A percentile compares a stretch with the other conserved stretches of the same genome.
Conservation (phyloP, 1,284 basidiomycete genomes). For the Sporisorium exsertum region DNA sequence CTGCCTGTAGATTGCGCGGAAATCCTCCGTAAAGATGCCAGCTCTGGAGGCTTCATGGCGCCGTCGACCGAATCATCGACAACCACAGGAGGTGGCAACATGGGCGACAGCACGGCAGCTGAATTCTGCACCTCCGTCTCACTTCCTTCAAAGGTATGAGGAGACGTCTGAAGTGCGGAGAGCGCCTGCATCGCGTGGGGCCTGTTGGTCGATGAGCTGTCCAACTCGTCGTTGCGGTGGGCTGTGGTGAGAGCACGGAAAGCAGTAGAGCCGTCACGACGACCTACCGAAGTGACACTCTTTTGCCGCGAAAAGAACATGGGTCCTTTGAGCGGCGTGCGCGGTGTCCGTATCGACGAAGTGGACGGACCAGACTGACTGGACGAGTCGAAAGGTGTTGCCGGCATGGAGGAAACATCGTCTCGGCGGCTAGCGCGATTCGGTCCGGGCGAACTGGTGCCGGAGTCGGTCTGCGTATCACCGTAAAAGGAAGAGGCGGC, state of each 20-base stretch:
- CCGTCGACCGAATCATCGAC: constrained; percentile 14
- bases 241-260: constrained; percentile 29
- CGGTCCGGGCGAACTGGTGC: constrained; percentile 23
- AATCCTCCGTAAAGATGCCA: constrained; percentile 21
- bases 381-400: constrained; percentile 33
- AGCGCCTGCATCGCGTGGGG: not conserved
- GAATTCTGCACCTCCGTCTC: constrained; percentile 6
- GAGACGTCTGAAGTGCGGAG: constrained; percentile 8
- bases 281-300: constrained; percentile 34
- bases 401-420: constrained; percentile 19
- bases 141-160: constrained; percentile 14
- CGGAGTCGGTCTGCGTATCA: constrained; percentile 27
- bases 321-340: constrained; percentile 43
- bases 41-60: constrained; percentile 28
- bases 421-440: constrained; percentile 8
- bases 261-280: constrained; percentile 30
- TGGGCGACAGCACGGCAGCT: constrained; percentile 15
- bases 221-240: constrained; percentile 18
- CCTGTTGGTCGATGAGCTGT: constrained; percentile 11
- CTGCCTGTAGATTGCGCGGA: constrained; percentile 35
- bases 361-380: constrained; percentile 31
- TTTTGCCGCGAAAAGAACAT: constrained; percentile 45
- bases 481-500: constrained; percentile 30
- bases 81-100: constrained; percentile 33
- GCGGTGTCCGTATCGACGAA: constrained; percentile 28